phyloP scores from a whole-genome alignment of 2,329 filamentous ascomycete species.

The Epichloe uncinata region DNA sequence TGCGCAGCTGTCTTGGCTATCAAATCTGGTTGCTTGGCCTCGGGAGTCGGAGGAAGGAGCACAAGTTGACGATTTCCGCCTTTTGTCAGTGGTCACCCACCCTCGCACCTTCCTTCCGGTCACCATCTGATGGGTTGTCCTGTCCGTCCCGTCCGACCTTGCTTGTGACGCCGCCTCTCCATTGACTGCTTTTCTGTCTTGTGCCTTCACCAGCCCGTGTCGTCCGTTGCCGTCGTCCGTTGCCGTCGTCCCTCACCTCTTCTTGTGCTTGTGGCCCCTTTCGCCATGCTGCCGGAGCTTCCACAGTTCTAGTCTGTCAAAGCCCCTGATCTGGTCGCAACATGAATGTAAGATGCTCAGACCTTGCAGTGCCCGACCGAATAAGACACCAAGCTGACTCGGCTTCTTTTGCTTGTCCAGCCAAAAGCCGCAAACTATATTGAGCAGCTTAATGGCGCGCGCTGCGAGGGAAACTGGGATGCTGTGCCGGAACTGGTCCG shows the following conservation, averaged over 20 bases:
- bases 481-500: slow-evolving; percentile 77
- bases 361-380: background rate
- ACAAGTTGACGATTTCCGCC: too few relatives aligned
- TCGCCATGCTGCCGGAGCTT: slow-evolving; percentile 11
- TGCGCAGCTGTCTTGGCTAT: background rate
- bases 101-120: too few relatives aligned
- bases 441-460: slow-evolving; percentile 67
- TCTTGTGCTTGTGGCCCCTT: background rate
- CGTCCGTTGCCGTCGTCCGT: background rate
- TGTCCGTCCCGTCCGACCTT: background rate
- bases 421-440: slow-evolving; percentile 76
- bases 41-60: too few relatives aligned
- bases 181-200: background rate
- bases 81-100: too few relatives aligned
- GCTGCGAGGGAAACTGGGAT: slow-evolving; percentile 79
- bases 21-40: too few relatives aligned
- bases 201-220: background rate
- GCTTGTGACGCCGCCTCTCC: slow-evolving; percentile 3
- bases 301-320: slow-evolving; percentile 9
- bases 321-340: slow-evolving; percentile 18
- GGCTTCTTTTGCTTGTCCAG: slow-evolving; percentile 17
- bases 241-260: background rate
- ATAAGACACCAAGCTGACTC: slow-evolving; percentile 3
- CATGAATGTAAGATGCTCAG: slow-evolving; percentile 23
- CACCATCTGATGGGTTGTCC: too few relatives aligned